Base-by-base conservation (phyloP, 2,329 filamentous ascomycete species). In the Hortaea werneckii region DNA sequence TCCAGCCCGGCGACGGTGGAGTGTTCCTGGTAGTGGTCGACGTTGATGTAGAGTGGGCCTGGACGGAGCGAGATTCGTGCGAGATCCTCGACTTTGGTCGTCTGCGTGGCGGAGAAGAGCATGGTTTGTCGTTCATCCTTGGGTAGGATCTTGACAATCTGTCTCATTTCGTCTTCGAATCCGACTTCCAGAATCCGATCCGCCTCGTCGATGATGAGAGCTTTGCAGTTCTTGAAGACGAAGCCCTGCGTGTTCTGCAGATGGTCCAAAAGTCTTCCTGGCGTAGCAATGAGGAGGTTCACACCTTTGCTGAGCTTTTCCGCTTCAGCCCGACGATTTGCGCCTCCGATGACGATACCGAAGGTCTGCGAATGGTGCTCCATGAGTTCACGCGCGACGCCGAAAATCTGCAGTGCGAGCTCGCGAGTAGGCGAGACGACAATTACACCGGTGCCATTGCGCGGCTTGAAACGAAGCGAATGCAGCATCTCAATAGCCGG, bases 81-180 rank as follows among this genome's bases (percentile, higher is more conserved):
- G 45, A 98, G 76, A 67, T 98, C 92, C 68, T 96, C 90, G 55
- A 98, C 92, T 70, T 98, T 96, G 46, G 90, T 96, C 3, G 92
- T 98, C 67, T 96, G 92, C 4, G 92, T 98, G 10, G 92, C 92
- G 10, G 88, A 95, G 75, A 98, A 98, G n/a, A 98, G 78, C 83
- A 94, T 92, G 0, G 89, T 95, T 68, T 96, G 90, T 49, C 92
- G 76, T 54, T 89, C 80, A 47, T 94, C 82, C 55, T 83, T 84
- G 40, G 89, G 87, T 12, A 96, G 72, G 45, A 96, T 92, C 74
- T 94, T 94, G 67, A 96, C 83, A 56, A 98, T 95, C 65, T 94
- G 84, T 53, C 87, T 78, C 85, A 98, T 95, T 70, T 98, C 92
- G 61, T 96, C 92, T 67, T 98, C 92, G 74, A 98, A 98, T 58